These are phyloP conservation scores for Rhododendron kiyosumense DNA, from an alignment of 148 eudicot genomes.

Conservation along the genomic window DNA sequence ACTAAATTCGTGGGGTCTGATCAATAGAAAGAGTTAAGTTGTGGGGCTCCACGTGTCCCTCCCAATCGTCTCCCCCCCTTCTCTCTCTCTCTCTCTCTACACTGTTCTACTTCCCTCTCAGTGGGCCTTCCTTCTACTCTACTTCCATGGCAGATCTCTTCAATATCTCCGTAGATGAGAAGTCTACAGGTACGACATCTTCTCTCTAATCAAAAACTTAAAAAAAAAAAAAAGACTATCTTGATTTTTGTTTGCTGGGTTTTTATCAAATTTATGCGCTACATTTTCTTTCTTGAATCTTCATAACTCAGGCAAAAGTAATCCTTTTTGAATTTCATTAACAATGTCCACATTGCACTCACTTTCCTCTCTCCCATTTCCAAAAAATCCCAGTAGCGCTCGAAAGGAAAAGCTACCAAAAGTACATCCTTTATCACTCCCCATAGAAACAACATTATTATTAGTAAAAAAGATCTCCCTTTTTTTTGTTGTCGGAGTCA, in stretches of 20 bases:
- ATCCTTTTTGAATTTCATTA: not conserved
- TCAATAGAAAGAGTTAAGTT: not conserved
- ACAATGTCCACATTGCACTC: not conserved
- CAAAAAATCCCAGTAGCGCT: not conserved
- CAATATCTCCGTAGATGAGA: not conserved
- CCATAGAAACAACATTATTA: not conserved
- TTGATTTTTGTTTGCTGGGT: not conserved
- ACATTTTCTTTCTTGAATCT: not conserved
- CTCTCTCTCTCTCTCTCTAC: not conserved
- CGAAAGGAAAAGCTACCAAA: not conserved
- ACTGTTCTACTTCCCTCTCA: not conserved
- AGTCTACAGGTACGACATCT: not conserved
- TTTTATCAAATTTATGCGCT: not conserved
- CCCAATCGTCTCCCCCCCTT: too few relatives aligned
- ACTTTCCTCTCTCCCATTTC: constrained; percentile 1
- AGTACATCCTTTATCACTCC: not conserved
- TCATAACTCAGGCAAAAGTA: not conserved
- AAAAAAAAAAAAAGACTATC: too few relatives aligned
- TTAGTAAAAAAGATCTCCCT: not conserved
- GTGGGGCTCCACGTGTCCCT: not conserved
- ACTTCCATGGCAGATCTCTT: not conserved
- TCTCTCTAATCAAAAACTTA: too few relatives aligned
- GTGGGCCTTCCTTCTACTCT: not conserved
- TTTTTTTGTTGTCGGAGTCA: not conserved
- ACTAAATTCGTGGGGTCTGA: not conserved